A percentile compares a stretch with the other conserved stretches of the same genome.
These are phyloP conservation scores for Thermochaetoides thermophila DNA, from an alignment of 495 filamentous ascomycete species.

Conservation along the genomic window DNA sequence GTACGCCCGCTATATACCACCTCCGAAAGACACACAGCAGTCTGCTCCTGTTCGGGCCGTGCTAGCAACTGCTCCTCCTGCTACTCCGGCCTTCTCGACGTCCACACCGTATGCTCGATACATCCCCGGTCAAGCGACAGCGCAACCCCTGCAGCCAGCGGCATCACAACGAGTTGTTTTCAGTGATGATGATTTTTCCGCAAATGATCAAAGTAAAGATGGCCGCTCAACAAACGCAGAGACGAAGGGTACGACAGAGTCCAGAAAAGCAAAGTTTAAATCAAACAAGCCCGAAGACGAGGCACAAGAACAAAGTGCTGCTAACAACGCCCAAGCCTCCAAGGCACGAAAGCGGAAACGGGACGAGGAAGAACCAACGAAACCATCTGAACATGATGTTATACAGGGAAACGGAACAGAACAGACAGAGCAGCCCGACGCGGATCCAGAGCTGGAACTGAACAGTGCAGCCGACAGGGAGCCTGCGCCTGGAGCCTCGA, in stretches of 20 bases:
- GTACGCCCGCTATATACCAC: conserved; percentile 30
- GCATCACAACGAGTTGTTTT: conserved; percentile 13
- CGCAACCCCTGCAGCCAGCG: not conserved
- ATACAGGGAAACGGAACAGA: conserved; percentile 1
- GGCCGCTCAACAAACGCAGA: conserved; percentile 6
- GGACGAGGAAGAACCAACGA: not conserved
- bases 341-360: conserved; percentile 5
- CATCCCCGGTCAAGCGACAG: conserved; percentile 18
- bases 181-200: conserved; percentile 12
- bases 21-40: conserved; percentile 12
- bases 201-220: conserved; percentile 7
- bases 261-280: conserved; percentile 12
- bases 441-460: not conserved
- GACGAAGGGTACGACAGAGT: not conserved
- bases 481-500: not conserved
- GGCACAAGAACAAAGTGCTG: conserved; percentile 1
- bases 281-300: conserved; percentile 14
- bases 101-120: conserved; percentile 24
- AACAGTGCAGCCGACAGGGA: not conserved
- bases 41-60: not conserved
- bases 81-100: not conserved
- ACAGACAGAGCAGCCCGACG: not conserved
- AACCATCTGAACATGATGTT: not conserved
- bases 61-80: not conserved
- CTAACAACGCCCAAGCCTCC: conserved; percentile 1